Evolutionary conservation across 495 filamentous ascomycete genomes (phyloP), one percentile per base, ranked within the genome.

Genomic region (Aspergillus panamensis): DNA sequence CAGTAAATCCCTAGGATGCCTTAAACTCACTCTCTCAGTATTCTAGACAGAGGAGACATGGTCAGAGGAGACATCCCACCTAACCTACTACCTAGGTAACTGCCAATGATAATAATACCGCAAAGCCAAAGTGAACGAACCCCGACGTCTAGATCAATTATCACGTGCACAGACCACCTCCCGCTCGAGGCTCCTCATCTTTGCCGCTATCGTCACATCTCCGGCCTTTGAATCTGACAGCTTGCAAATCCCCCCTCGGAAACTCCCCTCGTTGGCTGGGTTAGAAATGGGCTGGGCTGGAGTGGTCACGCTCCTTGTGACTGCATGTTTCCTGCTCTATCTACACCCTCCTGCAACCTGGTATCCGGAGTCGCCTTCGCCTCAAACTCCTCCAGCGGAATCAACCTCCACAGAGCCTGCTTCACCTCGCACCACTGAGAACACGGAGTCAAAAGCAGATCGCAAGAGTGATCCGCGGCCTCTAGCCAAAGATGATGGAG

Each of bases 271-370:
- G 5, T 49, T 20, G 47, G 3, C 42, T 45, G 14, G 16, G 0
- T 45, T 20, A n/a, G 19, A 45, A 63, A 75, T 75, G 74, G 73
- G 69, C 63, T 74, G 74, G 72, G 57, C 69, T 56, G 70, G 71
- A 19, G 66, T 70, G 43, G 73, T 61, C 30, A 60, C 60, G 21
- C 53, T 75, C 32, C 53, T 74, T 55, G 71, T 69, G 43, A 65
- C 72, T 3, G 64, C 70, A 49, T 69, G 63, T 52, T 72, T 65
- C 48, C 50, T 76, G 13, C 61, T 71, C 35, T 73, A 70, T 60
- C 66, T 66, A n/a, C 64, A 71, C 40, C 67, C 69, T 33, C 69
- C 68, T 37, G 47, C 59, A 21, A 56, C 59, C 29, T 66, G 66
- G 68, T 52, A 55, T 12, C 20, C 62, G 17, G 55, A 67, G 39